A percentile compares a stretch with the other conserved stretches of the same genome.
Evolutionary conservation across 768 basidiomycete species (phyloP).

Genomic region (Cubamyces sp.): DNA sequence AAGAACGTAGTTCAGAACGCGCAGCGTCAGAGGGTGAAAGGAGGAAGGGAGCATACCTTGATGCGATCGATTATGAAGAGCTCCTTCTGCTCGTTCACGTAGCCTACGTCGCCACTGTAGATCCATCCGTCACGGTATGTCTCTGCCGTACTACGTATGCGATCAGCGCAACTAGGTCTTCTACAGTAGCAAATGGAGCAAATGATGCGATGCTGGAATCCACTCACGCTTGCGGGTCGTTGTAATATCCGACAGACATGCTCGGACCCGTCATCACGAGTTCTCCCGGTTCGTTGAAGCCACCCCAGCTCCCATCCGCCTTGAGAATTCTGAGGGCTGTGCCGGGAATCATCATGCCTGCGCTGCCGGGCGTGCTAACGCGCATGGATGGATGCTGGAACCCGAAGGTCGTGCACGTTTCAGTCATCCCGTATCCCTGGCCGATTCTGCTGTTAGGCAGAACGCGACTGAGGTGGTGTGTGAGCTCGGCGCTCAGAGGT

Average conservation of each 20-base stretch:
- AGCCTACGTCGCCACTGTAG: slow-evolving; percentile 37
- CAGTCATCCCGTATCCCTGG: slow-evolving; percentile 53
- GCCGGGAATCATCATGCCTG: slow-evolving; percentile 63
- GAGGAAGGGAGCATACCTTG: slow-evolving; percentile 17
- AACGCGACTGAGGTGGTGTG: slow-evolving; percentile 32
- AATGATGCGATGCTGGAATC: not conserved
- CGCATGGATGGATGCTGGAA: slow-evolving; percentile 48
- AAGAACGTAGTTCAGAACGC: not conserved
- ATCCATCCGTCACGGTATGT: slow-evolving; percentile 33
- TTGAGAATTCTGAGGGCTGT: slow-evolving; percentile 58
- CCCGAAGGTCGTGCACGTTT: slow-evolving; percentile 58
- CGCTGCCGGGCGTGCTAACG: slow-evolving; percentile 55
- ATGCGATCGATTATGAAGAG: slow-evolving; percentile 31
- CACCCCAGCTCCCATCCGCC: slow-evolving; percentile 57
- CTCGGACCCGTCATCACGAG: slow-evolving; percentile 63
- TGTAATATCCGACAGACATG: slow-evolving; percentile 60
- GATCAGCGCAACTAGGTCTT: not conserved
- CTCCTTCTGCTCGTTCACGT: slow-evolving; percentile 25
- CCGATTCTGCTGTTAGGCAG: slow-evolving; percentile 30
- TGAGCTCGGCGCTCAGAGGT: slow-evolving; percentile 58
- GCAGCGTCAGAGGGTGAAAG: too few relatives aligned
- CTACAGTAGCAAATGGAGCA: too few relatives aligned
- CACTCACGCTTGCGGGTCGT: slow-evolving; percentile 63
- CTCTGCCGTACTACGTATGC: slow-evolving; percentile 24
- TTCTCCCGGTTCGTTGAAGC: slow-evolving; percentile 64